A percentile compares a stretch with the other conserved stretches of the same genome.
phyloP scores from a whole-genome alignment of 1,139 yeast genomes.

The Spencermartinsiella ligniputridi region DNA sequence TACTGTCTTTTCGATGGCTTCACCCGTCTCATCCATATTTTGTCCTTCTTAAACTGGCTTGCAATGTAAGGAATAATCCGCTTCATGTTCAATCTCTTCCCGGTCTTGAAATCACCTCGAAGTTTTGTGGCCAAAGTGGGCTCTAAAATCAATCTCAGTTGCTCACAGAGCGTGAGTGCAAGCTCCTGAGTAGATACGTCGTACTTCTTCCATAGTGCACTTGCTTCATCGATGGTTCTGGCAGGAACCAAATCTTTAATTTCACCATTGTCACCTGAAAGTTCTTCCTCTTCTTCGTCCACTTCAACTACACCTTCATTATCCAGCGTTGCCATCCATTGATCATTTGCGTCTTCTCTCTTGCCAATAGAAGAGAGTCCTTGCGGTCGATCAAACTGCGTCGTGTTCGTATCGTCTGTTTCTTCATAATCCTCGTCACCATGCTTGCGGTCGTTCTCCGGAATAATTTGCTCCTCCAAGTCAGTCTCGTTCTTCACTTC shows the following conservation, averaged over 20 bases:
- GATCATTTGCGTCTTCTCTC: constrained; percentile 14
- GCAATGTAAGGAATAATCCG: constrained; percentile 97
- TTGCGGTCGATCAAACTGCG: constrained; percentile 10
- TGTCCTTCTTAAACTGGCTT: constrained; percentile 93
- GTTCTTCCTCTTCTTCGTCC: constrained; percentile 25
- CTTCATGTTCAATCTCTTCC: constrained; percentile 95
- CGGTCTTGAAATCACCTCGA: constrained; percentile 94
- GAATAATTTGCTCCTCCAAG: constrained; percentile 11
- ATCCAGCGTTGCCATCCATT: constrained; percentile 16
- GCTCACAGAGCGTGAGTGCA: constrained; percentile 87
- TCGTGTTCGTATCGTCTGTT: constrained; percentile 10
- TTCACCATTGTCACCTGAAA: constrained; percentile 34
- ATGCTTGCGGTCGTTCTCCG: constrained; percentile 11
- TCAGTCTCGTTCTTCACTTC: constrained; percentile 16
- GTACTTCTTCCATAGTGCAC: constrained; percentile 75
- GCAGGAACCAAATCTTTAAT: constrained; percentile 44
- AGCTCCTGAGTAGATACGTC: constrained; percentile 82
- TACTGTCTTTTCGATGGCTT: constrained; percentile 96
- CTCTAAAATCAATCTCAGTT: constrained; percentile 83
- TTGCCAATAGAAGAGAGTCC: constrained; percentile 12
- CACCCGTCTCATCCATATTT: constrained; percentile 96
- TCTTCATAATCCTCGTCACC: constrained; percentile 16
- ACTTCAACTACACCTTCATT: constrained; percentile 29
- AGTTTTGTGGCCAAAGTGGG: constrained; percentile 94
- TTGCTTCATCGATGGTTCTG: constrained; percentile 59